A percentile compares a stretch with the other conserved stretches of the same genome.
Conservation (phyloP, 805 yeast species). For the Candida vaughaniae region DNA sequence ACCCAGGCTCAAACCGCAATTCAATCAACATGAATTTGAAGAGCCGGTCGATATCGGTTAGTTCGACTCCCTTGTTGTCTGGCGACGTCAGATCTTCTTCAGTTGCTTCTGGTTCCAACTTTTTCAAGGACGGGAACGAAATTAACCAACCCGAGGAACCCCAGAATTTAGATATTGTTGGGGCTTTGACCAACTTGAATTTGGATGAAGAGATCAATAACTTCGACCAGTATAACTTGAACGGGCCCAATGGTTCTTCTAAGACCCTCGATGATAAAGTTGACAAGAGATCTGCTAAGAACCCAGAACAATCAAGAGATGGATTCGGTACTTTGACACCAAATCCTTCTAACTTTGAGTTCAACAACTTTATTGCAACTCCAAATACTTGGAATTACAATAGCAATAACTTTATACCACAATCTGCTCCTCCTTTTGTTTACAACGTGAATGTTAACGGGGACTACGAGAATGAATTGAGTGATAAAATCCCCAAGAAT, state of each 20-base stretch:
- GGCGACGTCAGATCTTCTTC: conserved; percentile 9
- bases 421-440: conserved; percentile 36
- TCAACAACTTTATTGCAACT: conserved; percentile 7
- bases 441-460: neutral
- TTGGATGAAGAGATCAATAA: conserved; percentile 37
- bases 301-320: neutral
- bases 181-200: conserved; percentile 47
- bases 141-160: neutral
- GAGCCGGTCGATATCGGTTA: conserved; percentile 8
- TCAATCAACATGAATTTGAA: conserved; percentile 5
- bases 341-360: conserved; percentile 19
- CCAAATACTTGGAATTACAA: conserved; percentile 32
- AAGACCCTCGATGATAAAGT: too few relatives aligned
- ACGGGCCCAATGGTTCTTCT: too few relatives aligned
- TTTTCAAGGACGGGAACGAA: conserved; percentile 16
- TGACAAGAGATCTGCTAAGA: neutral
- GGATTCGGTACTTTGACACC: conserved; percentile 11
- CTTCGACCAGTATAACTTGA: conserved; percentile 9
- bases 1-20: conserved; percentile 2
- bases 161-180: conserved; percentile 44
- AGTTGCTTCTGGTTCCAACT: conserved; percentile 13
- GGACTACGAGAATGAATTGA: conserved; percentile 4
- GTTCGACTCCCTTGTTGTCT: conserved; percentile 8
- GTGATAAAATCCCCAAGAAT: conserved; percentile 12
- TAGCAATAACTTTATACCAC: conserved; percentile 23